phyloP scores from a whole-genome alignment of 352 stramenopile genomes.

The Pythium angustatum region DNA sequence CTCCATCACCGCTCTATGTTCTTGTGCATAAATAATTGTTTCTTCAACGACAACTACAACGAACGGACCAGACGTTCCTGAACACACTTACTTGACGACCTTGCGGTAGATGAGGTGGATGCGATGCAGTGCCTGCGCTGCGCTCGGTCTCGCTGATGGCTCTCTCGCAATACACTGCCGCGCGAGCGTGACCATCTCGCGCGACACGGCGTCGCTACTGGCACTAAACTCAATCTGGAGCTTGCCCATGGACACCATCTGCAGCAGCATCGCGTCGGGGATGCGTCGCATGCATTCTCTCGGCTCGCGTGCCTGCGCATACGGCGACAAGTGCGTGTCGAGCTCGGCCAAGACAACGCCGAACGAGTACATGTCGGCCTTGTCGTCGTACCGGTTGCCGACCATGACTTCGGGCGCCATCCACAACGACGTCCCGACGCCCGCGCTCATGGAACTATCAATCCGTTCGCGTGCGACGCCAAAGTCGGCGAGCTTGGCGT shows the following conservation, averaged over 20 bases:
- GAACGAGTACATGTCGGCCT: conserved; percentile 33
- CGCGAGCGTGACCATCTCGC: conserved; percentile 31
- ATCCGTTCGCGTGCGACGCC: conserved; percentile 32
- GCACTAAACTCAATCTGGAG: conserved; percentile 37
- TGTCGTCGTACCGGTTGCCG: conserved; percentile 28
- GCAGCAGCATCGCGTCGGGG: conserved; percentile 21
- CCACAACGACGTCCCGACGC: conserved; percentile 39
- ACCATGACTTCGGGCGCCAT: conserved; percentile 43
- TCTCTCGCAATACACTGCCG: conserved; percentile 33
- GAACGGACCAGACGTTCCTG: too few species aligned
- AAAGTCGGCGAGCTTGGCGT: conserved; percentile 53
- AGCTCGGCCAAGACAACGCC: conserved; percentile 34
- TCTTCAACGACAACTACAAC: too few species aligned
- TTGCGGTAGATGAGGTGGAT: conserved; percentile 46
- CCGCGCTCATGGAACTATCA: conserved; percentile 39
- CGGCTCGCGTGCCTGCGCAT: conserved; percentile 22
- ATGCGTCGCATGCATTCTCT: conserved; percentile 3
- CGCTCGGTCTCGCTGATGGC: conserved; percentile 33
- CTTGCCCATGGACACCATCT: conserved; percentile 41
- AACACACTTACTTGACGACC: conserved; percentile 39
- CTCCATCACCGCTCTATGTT: too few species aligned
- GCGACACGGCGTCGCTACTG: conserved; percentile 3
- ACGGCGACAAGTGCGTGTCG: conserved; percentile 34
- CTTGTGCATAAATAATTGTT: too few species aligned
- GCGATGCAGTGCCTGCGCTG: conserved; percentile 34